phyloP scores from a whole-genome alignment of 805 yeast genomes.

The Millerozyma acaciae region DNA sequence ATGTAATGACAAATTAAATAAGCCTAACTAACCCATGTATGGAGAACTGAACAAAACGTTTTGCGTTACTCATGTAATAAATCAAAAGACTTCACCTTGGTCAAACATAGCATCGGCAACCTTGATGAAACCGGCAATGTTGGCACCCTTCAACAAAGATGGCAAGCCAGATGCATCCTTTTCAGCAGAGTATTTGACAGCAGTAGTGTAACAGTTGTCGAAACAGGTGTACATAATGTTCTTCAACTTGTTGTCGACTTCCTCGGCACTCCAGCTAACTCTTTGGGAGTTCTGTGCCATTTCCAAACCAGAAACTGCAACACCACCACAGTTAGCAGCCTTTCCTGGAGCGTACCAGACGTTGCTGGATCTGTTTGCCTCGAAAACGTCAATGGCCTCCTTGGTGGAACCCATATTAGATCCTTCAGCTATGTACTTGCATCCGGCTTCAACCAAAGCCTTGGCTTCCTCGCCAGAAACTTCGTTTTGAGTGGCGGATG shows the following conservation, averaged over 20 bases:
- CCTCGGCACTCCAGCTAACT: slow-evolving; percentile 84
- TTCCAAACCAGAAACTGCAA: slow-evolving; percentile 96
- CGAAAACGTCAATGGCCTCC: slow-evolving; percentile 94
- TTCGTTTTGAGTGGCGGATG: slow-evolving; percentile 98
- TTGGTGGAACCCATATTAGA: slow-evolving; percentile 99
- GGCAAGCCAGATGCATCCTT: slow-evolving; percentile 62
- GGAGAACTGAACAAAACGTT: slow-evolving; percentile 9
- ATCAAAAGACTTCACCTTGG: slow-evolving; percentile 77
- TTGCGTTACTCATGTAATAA: too few relatives aligned
- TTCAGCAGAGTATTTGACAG: slow-evolving; percentile 74
- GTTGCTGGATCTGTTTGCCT: slow-evolving; percentile 63
- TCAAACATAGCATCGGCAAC: slow-evolving; percentile 98
- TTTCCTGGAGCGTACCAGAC: slow-evolving; percentile 99
- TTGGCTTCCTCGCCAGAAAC: slow-evolving; percentile 95
- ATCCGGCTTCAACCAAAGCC: slow-evolving; percentile 88
- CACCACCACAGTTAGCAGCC: slow-evolving; percentile 99
- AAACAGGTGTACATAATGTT: slow-evolving; percentile 90
- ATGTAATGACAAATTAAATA: too few relatives aligned
- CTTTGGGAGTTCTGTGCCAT: slow-evolving; percentile 99
- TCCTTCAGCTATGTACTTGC: slow-evolving; percentile 95
- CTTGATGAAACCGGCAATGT: slow-evolving; percentile 97
- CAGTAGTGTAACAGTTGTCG: slow-evolving; percentile 87
- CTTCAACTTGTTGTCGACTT: slow-evolving; percentile 88
- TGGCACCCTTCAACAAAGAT: slow-evolving; percentile 96
- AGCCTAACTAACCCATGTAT: too few relatives aligned